Evolutionary conservation across 176 grass and related monocot genomes (phyloP), one percentile per base, ranked within the genome.

Genomic region (Phoenix dactylifera): DNA sequence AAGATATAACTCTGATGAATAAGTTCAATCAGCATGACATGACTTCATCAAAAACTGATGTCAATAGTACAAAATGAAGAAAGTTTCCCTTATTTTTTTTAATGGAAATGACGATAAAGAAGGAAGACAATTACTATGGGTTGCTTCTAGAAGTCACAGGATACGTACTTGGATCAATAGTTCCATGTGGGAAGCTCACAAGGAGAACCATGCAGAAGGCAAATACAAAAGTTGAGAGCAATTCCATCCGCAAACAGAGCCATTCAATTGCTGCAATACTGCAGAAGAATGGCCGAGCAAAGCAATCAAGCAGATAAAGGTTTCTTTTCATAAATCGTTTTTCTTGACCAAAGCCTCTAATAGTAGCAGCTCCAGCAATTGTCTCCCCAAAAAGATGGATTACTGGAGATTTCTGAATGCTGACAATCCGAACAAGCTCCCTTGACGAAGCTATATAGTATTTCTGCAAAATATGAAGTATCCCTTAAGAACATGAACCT

Each of bases 361-460:
- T 98, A 50, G 82, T 85, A 73, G 93, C 79, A 76, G 87, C 84
- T 50, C 93, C 93, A 58, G 93, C 87, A 77, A 98, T 98, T 25
- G 93, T 92, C 74, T 98, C 93, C 23, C 87, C 89, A 60, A 98
- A 98, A 66, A 92, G 83, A 87, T 98, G 84, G 24, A 98, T 98
- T 22, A 98, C 82, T 22, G 93, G 93, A 52, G 93, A 98, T 74
- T 98, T 98, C 70, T 92, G 93, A 60, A 98, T 86, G 58, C 93
- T 98, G 55, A 98, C 66, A 65, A 98, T 98, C 69, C 87, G 73
- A 57, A 82, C 86, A 51, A 98, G 55, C 62, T 98, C 93, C 74
- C 93, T 92, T 61, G 93, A 98, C 68, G 93, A 98, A 80, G 88
- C 85, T 83, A 98, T 98, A 71, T 98, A 98, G 72, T 92, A 98